Evolutionary conservation across 2,329 filamentous ascomycete genomes (phyloP), one percentile per base, ranked within the genome.

Genomic region (Apiospora sp.): DNA sequence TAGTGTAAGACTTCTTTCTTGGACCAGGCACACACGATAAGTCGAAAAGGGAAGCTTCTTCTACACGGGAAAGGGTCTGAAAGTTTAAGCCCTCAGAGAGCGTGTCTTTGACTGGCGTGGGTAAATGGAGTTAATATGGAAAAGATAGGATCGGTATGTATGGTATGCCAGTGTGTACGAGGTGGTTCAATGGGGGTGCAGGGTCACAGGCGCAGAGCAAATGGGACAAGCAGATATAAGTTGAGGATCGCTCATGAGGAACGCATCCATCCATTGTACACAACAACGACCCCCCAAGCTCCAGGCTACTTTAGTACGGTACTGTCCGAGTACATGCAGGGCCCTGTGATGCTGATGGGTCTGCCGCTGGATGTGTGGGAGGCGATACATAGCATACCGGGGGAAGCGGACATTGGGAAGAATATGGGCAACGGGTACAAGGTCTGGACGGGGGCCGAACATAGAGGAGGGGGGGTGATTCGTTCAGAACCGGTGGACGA

Each of bases 121-220:
- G 78, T 82, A 82, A 83, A 84, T 82, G 75, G 79, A 73, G 76
- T 82, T 82, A 82, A 84, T 84, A 84, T 84, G 81, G 79, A 81
- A 80, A 81, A 80, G 75, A 76, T 78, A 48, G 44, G 41, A 48
- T 48, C 44, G 67, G 41, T 68, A 48, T 75, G 76, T 76, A 79
- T 77, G 77, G 78, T 78, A 81, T 81, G 79, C 74, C 76, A 80
- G 77, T 77, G 78, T 74, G 75, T 76, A 78, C 80, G 77, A 78
- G 78, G 78, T 76, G 78, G 78, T 76, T 80, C 77, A 80, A 79
- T 79, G 79, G 78, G 77, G 78, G 75, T 81, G 74, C 77, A 76
- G 68, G 75, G 77, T 64, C 58, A 64, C 58, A 75, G 74, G 77
- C 77, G 77, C 75, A 78, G 79, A 79, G 74, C 77, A 75, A 80